phyloP scores from a whole-genome alignment of 202 grass and related monocot genomes.

The Musa balbisiana region DNA sequence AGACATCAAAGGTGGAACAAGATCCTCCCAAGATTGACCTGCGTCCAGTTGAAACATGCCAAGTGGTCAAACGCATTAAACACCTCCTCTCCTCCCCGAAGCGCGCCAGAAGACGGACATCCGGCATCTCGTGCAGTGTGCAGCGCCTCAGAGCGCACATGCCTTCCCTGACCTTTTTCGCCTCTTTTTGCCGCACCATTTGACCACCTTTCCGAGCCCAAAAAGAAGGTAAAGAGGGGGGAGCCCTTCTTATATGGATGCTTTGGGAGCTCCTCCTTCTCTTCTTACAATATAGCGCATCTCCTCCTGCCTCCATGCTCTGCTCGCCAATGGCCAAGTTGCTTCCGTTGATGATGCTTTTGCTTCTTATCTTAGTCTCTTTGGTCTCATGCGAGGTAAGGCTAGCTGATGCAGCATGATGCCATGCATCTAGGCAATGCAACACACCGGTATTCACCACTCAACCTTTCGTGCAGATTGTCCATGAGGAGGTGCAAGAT shows the following conservation, averaged over 20 bases:
- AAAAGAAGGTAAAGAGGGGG: not conserved
- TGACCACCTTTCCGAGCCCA: too few relatives aligned
- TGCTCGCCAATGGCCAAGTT: slow-evolving; percentile 11
- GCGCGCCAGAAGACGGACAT: not conserved
- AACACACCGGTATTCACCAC: not conserved
- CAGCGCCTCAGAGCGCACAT: slow-evolving; percentile 18
- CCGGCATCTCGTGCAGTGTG: slow-evolving; percentile 23
- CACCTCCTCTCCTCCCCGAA: not conserved
- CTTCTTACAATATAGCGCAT: not conserved
- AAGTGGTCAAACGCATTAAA: too few relatives aligned
- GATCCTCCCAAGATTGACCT: too few relatives aligned
- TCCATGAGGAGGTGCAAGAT: not conserved
- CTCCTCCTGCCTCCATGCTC: not conserved
- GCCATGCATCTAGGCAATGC: not conserved
- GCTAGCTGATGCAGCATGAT: not conserved
- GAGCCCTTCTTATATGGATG: too few relatives aligned
- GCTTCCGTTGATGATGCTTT: not conserved
- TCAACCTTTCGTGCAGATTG: not conserved
- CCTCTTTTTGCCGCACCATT: not conserved
- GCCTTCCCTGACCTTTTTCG: not conserved
- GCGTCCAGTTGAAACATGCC: too few relatives aligned
- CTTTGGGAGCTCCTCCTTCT: too few relatives aligned
- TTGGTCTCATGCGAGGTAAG: slow-evolving; percentile 12
- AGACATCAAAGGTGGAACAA: too few relatives aligned
- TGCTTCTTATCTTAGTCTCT: slow-evolving; percentile 11